Percentiles rank a stretch among this genome's conserved stretches.
Evolutionary conservation across 2,329 filamentous ascomycete genomes (phyloP).

Genomic region (Cytospora piceicola): DNA sequence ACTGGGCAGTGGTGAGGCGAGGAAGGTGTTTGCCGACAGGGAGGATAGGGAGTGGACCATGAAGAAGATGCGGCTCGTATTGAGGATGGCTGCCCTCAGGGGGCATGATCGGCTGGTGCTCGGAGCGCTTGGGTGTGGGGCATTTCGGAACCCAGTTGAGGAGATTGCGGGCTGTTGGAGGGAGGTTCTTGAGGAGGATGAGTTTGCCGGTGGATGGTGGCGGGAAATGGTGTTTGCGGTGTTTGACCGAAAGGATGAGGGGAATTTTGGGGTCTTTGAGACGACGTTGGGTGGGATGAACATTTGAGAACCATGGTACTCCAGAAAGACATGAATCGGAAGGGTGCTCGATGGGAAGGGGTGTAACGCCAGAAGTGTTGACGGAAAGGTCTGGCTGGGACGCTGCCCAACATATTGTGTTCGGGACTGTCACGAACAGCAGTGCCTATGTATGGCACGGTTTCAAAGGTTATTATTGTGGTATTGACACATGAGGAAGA

Average conservation of each 20-base stretch:
- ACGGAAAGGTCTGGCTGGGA: background rate
- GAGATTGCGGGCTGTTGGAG: constrained; percentile 66
- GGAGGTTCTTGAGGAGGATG: constrained; percentile 60
- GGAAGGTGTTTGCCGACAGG: constrained; percentile 44
- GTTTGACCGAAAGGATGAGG: constrained; percentile 47
- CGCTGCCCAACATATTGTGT: background rate
- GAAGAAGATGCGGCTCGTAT: constrained; percentile 63
- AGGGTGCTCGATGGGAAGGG: background rate
- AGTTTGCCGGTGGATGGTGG: constrained; percentile 69
- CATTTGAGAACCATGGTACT: constrained; percentile 31
- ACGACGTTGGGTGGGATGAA: constrained; percentile 42
- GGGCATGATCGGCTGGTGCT: constrained; percentile 64
- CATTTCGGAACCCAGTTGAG: constrained; percentile 62
- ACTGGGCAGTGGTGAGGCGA: constrained; percentile 34
- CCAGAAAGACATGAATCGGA: background rate
- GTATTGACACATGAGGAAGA: background rate
- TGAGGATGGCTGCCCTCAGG: constrained; percentile 60
- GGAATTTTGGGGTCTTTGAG: constrained; percentile 56
- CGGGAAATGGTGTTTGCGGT: constrained; percentile 67
- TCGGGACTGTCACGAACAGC: background rate
- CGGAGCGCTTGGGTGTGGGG: constrained; percentile 71
- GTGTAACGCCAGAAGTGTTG: background rate
- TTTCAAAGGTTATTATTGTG: background rate
- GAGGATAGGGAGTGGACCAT: constrained; percentile 57
- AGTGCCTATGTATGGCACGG: background rate